Percentiles rank a stretch among this genome's conserved stretches.
Conservation (phyloP, 495 filamentous ascomycete genomes). For the Penicillium angulare region DNA sequence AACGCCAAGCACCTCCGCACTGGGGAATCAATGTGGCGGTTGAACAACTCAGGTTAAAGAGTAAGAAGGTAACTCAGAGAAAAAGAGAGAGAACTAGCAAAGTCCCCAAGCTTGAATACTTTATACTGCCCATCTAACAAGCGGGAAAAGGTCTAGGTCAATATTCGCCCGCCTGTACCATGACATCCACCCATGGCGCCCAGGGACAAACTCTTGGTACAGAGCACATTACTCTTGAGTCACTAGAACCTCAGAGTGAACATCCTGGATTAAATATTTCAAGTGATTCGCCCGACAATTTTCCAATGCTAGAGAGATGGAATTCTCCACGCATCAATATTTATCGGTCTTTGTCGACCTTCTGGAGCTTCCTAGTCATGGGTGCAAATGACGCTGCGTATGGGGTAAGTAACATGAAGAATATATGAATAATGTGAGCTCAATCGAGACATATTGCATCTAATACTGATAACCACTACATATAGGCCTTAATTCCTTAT, state of each 20-base stretch:
- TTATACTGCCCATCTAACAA: too few species aligned
- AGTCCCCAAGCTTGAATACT: too few species aligned
- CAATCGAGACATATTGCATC: background rate
- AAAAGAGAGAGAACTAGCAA: too few species aligned
- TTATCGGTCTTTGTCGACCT: slow-evolving; percentile 61
- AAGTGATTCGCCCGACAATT: slow-evolving; percentile 2
- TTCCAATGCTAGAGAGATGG: slow-evolving; percentile 51
- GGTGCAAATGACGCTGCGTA: slow-evolving; percentile 81
- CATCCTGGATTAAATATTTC: background rate
- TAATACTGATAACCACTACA: too few species aligned
- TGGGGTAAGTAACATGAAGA: slow-evolving; percentile 56
- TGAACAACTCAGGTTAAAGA: too few species aligned
- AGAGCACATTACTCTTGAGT: slow-evolving; percentile 19
- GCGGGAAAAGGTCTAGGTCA: too few species aligned
- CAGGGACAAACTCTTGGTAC: slow-evolving; percentile 11
- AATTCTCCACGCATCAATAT: slow-evolving; percentile 67
- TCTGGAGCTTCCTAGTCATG: slow-evolving; percentile 74
- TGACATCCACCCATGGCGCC: slow-evolving; percentile 72
- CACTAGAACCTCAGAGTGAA: slow-evolving; percentile 11
- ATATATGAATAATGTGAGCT: background rate
- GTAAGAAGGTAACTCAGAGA: too few species aligned
- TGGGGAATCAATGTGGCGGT: too few species aligned
- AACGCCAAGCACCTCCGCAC: too few species aligned
- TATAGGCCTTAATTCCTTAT: slow-evolving; percentile 61
- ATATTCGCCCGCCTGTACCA: too few species aligned